phyloP scores from a whole-genome alignment of 2,329 filamentous ascomycete species.

The Aulographum hederae region DNA sequence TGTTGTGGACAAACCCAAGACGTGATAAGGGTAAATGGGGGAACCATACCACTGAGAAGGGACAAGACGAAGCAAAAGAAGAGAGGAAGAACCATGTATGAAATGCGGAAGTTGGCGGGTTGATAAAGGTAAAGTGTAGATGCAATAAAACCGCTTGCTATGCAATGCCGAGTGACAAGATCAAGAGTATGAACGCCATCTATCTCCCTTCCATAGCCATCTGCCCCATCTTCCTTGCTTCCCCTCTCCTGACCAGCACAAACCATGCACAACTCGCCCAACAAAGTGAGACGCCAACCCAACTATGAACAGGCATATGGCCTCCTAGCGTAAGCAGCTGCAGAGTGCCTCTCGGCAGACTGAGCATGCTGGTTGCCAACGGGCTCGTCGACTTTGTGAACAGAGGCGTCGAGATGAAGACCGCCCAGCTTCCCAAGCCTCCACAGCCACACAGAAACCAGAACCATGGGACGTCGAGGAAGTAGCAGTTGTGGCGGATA shows the following conservation, averaged over 20 bases:
- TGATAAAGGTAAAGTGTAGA: too few species aligned
- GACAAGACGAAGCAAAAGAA: too few species aligned
- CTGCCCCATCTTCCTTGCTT: conserved; percentile 17
- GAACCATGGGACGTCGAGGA: conserved; percentile 36
- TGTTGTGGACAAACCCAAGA: too few species aligned
- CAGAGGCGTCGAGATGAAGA: conserved; percentile 29
- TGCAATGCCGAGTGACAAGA: too few species aligned
- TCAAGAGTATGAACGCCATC: not conserved
- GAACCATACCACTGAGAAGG: too few species aligned
- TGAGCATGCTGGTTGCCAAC: conserved; percentile 30
- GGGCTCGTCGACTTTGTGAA: conserved; percentile 32
- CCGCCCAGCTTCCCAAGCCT: conserved; percentile 27
- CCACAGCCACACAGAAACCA: conserved; percentile 34
- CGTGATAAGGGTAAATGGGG: too few species aligned
- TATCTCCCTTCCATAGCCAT: conserved; percentile 16
- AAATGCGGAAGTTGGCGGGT: too few species aligned
- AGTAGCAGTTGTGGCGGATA: conserved; percentile 33
- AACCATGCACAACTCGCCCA: conserved; percentile 33
- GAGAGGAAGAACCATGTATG: too few species aligned
- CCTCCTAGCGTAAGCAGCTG: conserved; percentile 28
- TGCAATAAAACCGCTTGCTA: too few species aligned
- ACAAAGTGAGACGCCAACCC: conserved; percentile 32
- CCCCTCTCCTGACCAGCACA: conserved; percentile 20
- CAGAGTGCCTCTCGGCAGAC: conserved; percentile 28
- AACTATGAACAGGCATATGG: conserved; percentile 30